Percentiles rank a stretch among this genome's conserved stretches.
Evolutionary conservation across 441 rosid genomes (phyloP).

Genomic region (Populus hybrid): DNA sequence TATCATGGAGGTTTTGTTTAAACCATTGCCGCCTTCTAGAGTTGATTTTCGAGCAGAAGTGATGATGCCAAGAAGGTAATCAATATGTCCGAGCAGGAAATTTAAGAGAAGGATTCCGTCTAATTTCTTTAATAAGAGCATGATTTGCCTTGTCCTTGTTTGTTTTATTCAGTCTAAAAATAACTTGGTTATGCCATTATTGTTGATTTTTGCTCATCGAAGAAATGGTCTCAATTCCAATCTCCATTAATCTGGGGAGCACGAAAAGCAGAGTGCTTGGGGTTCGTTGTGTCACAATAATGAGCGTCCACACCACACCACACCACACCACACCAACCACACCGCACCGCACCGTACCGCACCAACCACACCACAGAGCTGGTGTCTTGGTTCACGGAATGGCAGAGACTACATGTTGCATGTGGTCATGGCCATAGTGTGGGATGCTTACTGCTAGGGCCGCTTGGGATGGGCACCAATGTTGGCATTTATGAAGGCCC

Average conservation of each 20-base stretch:
- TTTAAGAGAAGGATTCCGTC: not conserved
- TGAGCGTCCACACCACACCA: not conserved
- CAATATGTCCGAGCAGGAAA: not conserved
- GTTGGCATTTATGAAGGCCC: constrained; percentile 19
- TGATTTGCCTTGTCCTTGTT: not conserved
- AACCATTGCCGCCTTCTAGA: constrained; percentile 33
- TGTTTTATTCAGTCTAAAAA: not conserved
- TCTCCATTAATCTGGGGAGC: not conserved
- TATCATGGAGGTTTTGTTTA: constrained; percentile 33
- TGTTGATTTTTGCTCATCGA: not conserved
- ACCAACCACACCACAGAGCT: not conserved
- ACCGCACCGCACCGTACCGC: not conserved
- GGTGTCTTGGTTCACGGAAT: not conserved
- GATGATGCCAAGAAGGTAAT: constrained; percentile 12
- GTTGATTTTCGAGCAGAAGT: constrained; percentile 45
- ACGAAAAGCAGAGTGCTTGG: not conserved
- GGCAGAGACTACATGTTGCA: constrained; percentile 26
- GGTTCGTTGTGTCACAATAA: not conserved
- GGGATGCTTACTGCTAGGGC: not conserved
- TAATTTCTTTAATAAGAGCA: not conserved
- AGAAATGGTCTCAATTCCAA: not conserved
- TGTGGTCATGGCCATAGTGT: constrained; percentile 22
- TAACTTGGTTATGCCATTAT: not conserved
- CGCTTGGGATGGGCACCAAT: constrained; percentile 17
- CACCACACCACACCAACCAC: too few species aligned